phyloP scores from a whole-genome alignment of 371 early-diverging fungal genomes.

The Zychaea mexicana region DNA sequence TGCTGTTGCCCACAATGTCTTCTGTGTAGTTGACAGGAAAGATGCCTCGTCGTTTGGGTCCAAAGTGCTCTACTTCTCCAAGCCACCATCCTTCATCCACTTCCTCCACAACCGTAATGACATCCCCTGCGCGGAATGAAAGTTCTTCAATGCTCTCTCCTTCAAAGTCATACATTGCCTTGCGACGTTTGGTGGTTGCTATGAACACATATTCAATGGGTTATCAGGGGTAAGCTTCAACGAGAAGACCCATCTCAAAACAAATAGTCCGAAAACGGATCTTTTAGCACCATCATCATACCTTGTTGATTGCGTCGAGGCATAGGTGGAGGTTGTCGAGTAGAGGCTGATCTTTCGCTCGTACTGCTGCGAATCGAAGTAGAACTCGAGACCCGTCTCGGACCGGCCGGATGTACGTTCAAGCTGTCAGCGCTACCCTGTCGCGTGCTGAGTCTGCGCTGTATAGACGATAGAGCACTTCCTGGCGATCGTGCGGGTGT shows the following conservation, averaged over 20 bases:
- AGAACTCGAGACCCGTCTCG: conserved; percentile 24
- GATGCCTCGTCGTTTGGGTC: conserved; percentile 58
- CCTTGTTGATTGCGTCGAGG: conserved; percentile 6
- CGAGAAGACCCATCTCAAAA: too few relatives aligned
- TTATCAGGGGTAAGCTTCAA: too few relatives aligned
- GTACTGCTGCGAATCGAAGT: conserved; percentile 18
- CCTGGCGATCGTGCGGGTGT: conserved; percentile 4
- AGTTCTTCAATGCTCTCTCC: conserved; percentile 70
- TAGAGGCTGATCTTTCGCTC: conserved; percentile 1
- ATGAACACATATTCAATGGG: too few relatives aligned
- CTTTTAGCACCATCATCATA: neutral
- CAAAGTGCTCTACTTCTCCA: conserved; percentile 65
- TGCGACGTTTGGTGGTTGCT: conserved; percentile 33
- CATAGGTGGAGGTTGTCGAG: conserved; percentile 7
- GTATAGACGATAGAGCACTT: neutral
- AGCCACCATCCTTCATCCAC: conserved; percentile 90
- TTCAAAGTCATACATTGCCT: conserved; percentile 71
- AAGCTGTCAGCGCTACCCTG: conserved; percentile 20
- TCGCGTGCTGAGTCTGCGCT: conserved; percentile 20
- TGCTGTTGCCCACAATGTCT: conserved; percentile 5
- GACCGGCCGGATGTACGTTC: neutral
- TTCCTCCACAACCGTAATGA: conserved; percentile 73
- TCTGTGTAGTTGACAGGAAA: conserved; percentile 89
- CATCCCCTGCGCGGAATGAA: conserved; percentile 67
- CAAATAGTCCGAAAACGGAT: neutral